A percentile compares a stretch with the other conserved stretches of the same genome.
These are phyloP conservation scores for Ustilago loliicola DNA, from an alignment of 1,284 basidiomycete genomes.

Conservation along the genomic window DNA sequence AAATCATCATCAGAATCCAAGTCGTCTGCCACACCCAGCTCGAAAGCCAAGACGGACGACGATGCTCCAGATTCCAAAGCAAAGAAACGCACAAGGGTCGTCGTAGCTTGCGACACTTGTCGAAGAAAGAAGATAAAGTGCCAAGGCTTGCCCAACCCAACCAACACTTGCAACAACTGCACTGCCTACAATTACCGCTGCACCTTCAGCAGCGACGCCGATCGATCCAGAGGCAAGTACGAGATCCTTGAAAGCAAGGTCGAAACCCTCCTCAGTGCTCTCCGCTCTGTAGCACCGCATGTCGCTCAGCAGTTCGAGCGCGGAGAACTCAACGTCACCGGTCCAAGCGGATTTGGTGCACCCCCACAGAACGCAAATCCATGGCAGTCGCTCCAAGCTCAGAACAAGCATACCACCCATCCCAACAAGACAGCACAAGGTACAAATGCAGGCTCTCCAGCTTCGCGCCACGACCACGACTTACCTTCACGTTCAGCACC, in stretches of 20 bases:
- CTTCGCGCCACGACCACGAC: conserved; percentile 20
- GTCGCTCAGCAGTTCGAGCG: conserved; percentile 56
- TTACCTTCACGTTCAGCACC: conserved; percentile 25
- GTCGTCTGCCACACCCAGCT: conserved; percentile 8
- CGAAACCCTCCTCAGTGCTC: conserved; percentile 59
- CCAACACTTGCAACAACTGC: conserved; percentile 60
- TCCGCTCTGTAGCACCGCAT: conserved; percentile 60
- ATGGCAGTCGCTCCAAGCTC: conserved; percentile 36
- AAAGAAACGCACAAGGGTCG: conserved; percentile 57
- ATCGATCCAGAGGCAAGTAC: conserved; percentile 61
- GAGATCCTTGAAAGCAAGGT: conserved; percentile 66
- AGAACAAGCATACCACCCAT: conserved; percentile 7
- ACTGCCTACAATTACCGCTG: conserved; percentile 58
- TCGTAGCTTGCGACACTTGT: conserved; percentile 64
- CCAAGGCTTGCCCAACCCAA: conserved; percentile 59
- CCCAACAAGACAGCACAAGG: background rate
- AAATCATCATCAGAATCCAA: conserved; percentile 16
- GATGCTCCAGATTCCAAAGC: conserved; percentile 27
- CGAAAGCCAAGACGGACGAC: conserved; percentile 27
- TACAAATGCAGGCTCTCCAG: background rate
- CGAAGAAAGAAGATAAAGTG: conserved; percentile 65
- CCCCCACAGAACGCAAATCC: conserved; percentile 52
- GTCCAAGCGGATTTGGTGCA: conserved; percentile 38
- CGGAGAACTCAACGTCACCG: conserved; percentile 57
- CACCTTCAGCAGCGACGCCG: conserved; percentile 58